Evolutionary conservation across 345 rosid species (phyloP).

Genomic region (Salix koriyanagi): DNA sequence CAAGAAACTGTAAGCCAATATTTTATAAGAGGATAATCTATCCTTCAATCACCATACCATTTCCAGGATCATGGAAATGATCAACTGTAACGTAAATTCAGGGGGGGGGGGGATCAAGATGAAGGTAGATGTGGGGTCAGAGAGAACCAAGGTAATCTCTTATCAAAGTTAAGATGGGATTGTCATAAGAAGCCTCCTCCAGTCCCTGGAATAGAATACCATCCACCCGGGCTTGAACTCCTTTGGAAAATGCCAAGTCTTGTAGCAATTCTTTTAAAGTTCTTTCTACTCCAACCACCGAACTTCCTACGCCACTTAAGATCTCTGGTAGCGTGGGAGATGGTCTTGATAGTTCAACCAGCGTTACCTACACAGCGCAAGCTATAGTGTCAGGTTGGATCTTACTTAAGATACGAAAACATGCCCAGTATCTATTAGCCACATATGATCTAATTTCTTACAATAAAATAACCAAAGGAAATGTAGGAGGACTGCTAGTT

Average conservation of each 20-base stretch:
- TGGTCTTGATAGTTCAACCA: slow-evolving; percentile 79
- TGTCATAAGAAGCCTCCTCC: slow-evolving; percentile 46
- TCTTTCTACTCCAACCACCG: slow-evolving; percentile 65
- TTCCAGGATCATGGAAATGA: not conserved
- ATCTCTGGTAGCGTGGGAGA: slow-evolving; percentile 67
- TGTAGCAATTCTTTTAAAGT: slow-evolving; percentile 54
- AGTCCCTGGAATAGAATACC: slow-evolving; percentile 75
- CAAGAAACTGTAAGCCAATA: too few species aligned
- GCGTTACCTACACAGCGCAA: slow-evolving; percentile 51
- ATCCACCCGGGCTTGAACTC: slow-evolving; percentile 90
- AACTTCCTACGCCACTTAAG: slow-evolving; percentile 62
- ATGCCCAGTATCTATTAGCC: not conserved
- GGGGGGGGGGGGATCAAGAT: too few species aligned
- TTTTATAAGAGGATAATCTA: too few species aligned
- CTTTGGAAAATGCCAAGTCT: slow-evolving; percentile 49
- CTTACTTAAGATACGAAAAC: not conserved
- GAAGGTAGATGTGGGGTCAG: slow-evolving; percentile 13
- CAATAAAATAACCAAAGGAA: too few species aligned
- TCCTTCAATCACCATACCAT: not conserved
- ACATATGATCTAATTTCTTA: too few species aligned
- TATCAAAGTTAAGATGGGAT: slow-evolving; percentile 54
- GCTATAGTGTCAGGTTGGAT: not conserved
- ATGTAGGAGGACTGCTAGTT: too few species aligned
- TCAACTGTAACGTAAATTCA: not conserved
- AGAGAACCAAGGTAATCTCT: slow-evolving; percentile 74